These are phyloP conservation scores for Fusarium sp. DNA, from an alignment of 2,329 filamentous ascomycete species.

Conservation along the genomic window DNA sequence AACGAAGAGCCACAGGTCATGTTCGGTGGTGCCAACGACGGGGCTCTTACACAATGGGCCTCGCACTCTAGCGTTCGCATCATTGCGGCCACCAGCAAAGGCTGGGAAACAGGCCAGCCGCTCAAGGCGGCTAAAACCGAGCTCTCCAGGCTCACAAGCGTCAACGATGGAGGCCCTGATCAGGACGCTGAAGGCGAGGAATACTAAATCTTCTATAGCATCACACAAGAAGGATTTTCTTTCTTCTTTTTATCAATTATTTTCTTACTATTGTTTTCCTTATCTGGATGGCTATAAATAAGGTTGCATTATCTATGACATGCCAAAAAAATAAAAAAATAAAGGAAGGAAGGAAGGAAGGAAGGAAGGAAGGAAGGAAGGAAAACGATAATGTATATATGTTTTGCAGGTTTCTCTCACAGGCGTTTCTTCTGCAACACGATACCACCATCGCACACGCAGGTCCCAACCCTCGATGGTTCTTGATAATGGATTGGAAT, in stretches of 20 bases:
- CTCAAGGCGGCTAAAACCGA: conserved; percentile 43
- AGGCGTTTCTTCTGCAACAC: conserved; percentile 3
- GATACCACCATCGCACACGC: conserved; percentile 27
- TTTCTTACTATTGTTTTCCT: too few relatives aligned
- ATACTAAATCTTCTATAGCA: conserved; percentile 11
- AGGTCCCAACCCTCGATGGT: background rate
- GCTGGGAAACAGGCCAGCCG: conserved; percentile 54
- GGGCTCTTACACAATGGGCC: conserved; percentile 59
- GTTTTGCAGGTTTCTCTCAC: background rate
- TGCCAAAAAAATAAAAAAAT: background rate
- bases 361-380: too few relatives aligned
- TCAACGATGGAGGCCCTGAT: conserved; percentile 23
- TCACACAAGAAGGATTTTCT: too few relatives aligned
- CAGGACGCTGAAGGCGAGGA: conserved; percentile 51
- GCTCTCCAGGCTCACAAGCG: conserved; percentile 20
- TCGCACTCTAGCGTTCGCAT: conserved; percentile 55
- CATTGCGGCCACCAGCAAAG: conserved; percentile 45
- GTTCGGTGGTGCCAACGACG: conserved; percentile 58
- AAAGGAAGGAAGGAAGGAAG: too few relatives aligned
- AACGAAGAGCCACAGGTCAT: conserved; percentile 48
- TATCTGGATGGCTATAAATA: background rate
- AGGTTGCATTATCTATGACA: background rate
- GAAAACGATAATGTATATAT: too few relatives aligned
- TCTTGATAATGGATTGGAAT: conserved; percentile 1
- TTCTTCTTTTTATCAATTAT: too few relatives aligned